These are phyloP conservation scores for Quillaja saponaria DNA, from an alignment of 306 rosid genomes.

Conservation along the genomic window DNA sequence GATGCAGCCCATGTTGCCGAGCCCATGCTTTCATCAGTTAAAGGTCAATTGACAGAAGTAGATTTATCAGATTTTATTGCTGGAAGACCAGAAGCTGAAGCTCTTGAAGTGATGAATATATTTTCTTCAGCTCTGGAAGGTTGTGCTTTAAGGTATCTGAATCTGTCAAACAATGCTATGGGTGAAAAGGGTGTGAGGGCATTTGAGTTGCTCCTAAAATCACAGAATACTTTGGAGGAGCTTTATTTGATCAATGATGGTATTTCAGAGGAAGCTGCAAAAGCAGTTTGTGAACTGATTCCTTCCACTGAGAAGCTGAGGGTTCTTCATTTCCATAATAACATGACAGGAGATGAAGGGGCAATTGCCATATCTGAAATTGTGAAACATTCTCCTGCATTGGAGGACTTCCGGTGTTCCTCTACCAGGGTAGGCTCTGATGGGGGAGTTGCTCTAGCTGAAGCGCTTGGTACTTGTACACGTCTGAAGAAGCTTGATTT, in stretches of 20 bases:
- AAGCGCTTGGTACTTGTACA: slow-evolving; percentile 70
- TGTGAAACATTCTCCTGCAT: slow-evolving; percentile 56
- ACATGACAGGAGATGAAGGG: slow-evolving; percentile 70
- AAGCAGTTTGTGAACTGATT: slow-evolving; percentile 77
- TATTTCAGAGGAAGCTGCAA: slow-evolving; percentile 92
- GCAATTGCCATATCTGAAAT: slow-evolving; percentile 68
- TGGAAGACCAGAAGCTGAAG: slow-evolving; percentile 81
- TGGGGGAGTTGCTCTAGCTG: slow-evolving; percentile 76
- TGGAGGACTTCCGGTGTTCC: slow-evolving; percentile 86
- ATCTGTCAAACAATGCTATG: slow-evolving; percentile 83
- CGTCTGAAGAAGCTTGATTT: slow-evolving; percentile 76
- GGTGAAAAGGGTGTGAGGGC: slow-evolving; percentile 86
- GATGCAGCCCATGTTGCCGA: slow-evolving; percentile 77
- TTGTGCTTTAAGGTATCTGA: slow-evolving; percentile 55
- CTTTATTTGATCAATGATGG: slow-evolving; percentile 93
- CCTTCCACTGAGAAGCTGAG: slow-evolving; percentile 79
- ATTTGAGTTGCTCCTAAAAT: slow-evolving; percentile 64
- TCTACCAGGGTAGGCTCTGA: slow-evolving; percentile 84
- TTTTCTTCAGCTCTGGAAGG: slow-evolving; percentile 83
- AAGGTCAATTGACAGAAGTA: slow-evolving; percentile 69
- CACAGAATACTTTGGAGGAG: slow-evolving; percentile 74
- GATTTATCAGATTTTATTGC: slow-evolving; percentile 84
- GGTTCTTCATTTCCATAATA: slow-evolving; percentile 87
- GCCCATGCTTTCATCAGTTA: slow-evolving; percentile 60
- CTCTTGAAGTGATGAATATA: slow-evolving; percentile 74